phyloP scores from a whole-genome alignment of 2,329 filamentous ascomycete species.

The Penicillium sp. region DNA sequence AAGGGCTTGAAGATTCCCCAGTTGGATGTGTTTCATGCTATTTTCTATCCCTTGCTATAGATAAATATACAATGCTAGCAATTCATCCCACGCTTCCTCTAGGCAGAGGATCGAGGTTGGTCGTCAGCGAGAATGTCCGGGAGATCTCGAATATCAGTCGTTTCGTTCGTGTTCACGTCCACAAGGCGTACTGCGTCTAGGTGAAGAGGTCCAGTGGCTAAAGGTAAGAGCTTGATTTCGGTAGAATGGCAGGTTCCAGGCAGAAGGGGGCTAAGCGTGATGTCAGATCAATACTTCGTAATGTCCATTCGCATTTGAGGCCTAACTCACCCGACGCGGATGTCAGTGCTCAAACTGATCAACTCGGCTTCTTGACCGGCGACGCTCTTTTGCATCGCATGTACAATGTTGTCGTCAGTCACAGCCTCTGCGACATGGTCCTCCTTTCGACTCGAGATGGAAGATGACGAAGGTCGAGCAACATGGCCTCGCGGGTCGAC shows the following conservation, averaged over 20 bases:
- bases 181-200: conserved; percentile 55
- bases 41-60: not conserved
- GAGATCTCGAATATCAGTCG: conserved; percentile 55
- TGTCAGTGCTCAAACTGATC: conserved; percentile 56
- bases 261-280: conserved; percentile 47
- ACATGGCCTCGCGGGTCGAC: conserved; percentile 43
- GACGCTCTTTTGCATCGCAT: conserved; percentile 53
- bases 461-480: conserved; percentile 47
- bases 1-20: no score
- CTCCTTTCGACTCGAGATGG: conserved; percentile 35
- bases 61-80: not conserved
- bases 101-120: conserved; percentile 15
- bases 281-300: conserved; percentile 6
- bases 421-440: conserved; percentile 50
- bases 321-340: conserved; percentile 57
- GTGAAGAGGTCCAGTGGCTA: conserved; percentile 51
- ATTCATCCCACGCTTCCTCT: no score
- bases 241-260: conserved; percentile 57
- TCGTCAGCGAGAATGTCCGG: conserved; percentile 53
- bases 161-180: conserved; percentile 56
- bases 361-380: conserved; percentile 52
- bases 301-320: not conserved
- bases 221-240: conserved; percentile 54
- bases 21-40: no score
- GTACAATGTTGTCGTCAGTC: conserved; percentile 56